Evolutionary conservation across 345 rosid species (phyloP).

Genomic region (Eucalyptus pumila): DNA sequence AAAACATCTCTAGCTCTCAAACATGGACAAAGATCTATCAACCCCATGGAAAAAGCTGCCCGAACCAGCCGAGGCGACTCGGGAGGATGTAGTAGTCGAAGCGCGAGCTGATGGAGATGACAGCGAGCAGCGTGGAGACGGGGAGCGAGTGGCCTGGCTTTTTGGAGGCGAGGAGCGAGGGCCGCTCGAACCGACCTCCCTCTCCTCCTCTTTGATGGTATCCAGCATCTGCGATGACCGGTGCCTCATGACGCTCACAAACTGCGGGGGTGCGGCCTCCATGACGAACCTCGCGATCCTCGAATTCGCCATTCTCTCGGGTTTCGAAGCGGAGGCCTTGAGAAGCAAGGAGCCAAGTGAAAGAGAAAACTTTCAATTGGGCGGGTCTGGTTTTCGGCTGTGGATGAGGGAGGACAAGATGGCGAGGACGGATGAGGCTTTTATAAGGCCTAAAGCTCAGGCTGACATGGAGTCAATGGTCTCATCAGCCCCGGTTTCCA

Average conservation of each 20-base stretch:
- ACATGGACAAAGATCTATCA: conserved; percentile 11
- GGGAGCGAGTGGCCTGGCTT: not conserved
- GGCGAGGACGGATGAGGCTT: not conserved
- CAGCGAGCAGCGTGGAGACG: not conserved
- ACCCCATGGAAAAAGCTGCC: conserved; percentile 13
- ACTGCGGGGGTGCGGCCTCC: conserved; percentile 91
- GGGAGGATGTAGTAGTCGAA: not conserved
- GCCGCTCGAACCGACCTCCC: conserved; percentile 11
- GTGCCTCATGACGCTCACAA: conserved; percentile 59
- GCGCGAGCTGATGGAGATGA: not conserved
- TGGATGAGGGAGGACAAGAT: not conserved
- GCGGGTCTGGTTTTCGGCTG: not conserved
- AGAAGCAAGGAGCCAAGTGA: not conserved
- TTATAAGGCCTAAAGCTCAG: not conserved
- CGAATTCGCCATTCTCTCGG: conserved; percentile 45
- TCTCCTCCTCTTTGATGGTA: conserved; percentile 84
- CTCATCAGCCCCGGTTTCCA: not conserved
- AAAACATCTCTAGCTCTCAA: not conserved
- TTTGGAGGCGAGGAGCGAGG: not conserved
- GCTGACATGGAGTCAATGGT: not conserved
- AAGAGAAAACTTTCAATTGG: not conserved
- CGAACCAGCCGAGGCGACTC: not conserved
- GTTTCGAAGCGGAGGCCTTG: not conserved
- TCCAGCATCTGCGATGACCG: conserved; percentile 70
- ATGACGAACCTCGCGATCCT: conserved; percentile 55